Conservation (phyloP, 2,329 filamentous ascomycete genomes). For the Penicillium sp. region DNA sequence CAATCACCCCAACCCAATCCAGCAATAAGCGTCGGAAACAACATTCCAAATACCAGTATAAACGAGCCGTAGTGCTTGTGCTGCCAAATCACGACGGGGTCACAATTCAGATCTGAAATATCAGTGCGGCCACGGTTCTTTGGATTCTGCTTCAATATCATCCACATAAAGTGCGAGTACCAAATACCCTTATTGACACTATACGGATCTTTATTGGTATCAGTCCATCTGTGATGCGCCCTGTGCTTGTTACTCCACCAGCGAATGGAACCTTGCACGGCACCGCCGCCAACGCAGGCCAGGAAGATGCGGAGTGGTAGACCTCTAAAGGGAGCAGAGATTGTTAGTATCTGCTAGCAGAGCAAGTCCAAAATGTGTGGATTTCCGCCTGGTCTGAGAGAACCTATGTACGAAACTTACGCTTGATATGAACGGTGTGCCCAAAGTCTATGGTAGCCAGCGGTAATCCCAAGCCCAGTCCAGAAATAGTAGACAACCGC, state of each 20-base stretch:
- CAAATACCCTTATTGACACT: constrained; percentile 81
- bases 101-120: constrained; percentile 81
- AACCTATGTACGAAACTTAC: constrained; percentile 67
- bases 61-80: constrained; percentile 69
- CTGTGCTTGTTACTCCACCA: constrained; percentile 87
- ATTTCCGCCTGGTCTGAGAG: too few species aligned
- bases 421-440: constrained; percentile 81
- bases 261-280: constrained; percentile 78
- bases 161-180: constrained; percentile 83
- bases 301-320: constrained; percentile 55
- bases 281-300: constrained; percentile 73
- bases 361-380: too few species aligned
- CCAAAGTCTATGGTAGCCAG: constrained; percentile 81
- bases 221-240: constrained; percentile 85
- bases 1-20: constrained; percentile 78
- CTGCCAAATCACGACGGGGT: constrained; percentile 80
- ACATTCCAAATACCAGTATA: constrained; percentile 73
- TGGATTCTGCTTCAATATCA: constrained; percentile 79
- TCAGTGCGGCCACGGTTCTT: constrained; percentile 83
- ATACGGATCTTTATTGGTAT: constrained; percentile 88
- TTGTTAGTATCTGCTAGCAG: too few species aligned
- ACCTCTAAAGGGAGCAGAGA: too few species aligned
- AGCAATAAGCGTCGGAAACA: constrained; percentile 69
- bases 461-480: constrained; percentile 74
- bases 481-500: constrained; percentile 77